Conservation (phyloP, 2,329 filamentous ascomycete genomes). For the Aspergillus quadricinctus region DNA sequence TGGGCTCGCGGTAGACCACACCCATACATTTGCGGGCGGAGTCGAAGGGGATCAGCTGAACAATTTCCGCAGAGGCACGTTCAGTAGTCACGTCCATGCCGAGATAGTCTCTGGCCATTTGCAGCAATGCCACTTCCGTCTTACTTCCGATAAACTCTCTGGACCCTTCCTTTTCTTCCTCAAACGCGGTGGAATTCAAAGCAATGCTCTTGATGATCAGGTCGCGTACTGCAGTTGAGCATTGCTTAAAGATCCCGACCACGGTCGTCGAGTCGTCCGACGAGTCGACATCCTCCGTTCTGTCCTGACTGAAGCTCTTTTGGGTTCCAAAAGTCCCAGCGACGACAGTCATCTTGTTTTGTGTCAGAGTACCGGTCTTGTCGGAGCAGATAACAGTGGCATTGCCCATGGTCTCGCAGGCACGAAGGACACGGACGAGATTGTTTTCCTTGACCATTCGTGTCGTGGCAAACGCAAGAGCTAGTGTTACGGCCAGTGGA, state of each 20-base stretch:
- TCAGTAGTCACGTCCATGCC: constrained; percentile 64
- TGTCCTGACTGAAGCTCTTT: constrained; percentile 50
- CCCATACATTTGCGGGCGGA: constrained; percentile 67
- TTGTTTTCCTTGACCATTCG: constrained; percentile 76
- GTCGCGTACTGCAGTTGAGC: constrained; percentile 29
- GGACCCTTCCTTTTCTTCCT: constrained; percentile 65
- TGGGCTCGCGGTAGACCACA: constrained; percentile 39
- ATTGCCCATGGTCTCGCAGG: constrained; percentile 78
- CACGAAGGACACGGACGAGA: constrained; percentile 69
- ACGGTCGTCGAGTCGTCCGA: constrained; percentile 15
- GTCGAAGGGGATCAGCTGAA: constrained; percentile 71
- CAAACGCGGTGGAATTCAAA: constrained; percentile 66
- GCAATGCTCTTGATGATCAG: constrained; percentile 41
- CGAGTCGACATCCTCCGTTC: constrained; percentile 13
- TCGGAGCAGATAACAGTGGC: constrained; percentile 77
- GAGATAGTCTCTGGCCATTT: constrained; percentile 62
- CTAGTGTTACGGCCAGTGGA: constrained; percentile 71
- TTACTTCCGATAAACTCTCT: constrained; percentile 70
- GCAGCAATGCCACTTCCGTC: constrained; percentile 71
- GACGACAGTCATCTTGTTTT: constrained; percentile 73
- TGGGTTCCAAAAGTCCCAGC: constrained; percentile 63
- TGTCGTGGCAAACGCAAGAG: constrained; percentile 71
- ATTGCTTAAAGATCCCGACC: constrained; percentile 27
- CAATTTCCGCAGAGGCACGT: constrained; percentile 55
- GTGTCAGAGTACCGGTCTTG: constrained; percentile 71